Evolutionary conservation across 352 stramenopile genomes (phyloP), one percentile per base, ranked within the genome.

Genomic region (Globisporangium paroecandrum): DNA sequence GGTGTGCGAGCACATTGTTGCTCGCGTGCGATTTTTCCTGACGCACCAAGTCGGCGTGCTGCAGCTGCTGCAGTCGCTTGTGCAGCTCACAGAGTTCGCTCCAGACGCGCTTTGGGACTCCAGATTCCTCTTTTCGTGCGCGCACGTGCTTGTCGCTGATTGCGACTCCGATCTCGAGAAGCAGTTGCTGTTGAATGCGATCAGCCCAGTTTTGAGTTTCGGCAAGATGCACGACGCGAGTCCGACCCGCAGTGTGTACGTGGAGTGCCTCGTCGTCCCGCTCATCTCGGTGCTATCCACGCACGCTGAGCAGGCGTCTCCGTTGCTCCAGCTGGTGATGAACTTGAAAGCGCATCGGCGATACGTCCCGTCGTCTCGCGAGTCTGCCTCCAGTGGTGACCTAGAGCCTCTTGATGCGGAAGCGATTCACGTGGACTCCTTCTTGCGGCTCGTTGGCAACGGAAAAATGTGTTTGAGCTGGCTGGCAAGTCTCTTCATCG

Each of bases 231-330:
- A 65, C 4, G 25, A 54, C 62, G 38, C 27, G 20, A 20, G 9
- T 41, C n/a, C 53, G 3, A 43, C 15, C 4, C 79, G 82, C 3
- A 38, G 5, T 25, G 76, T 90, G 1, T 89, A 89, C 58, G 74
- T 89, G 5, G 85, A 92, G 60, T 77, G 72, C 22, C 71, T 94
- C 0, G 29, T 91, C 49, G 46, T 90, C 7, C 82, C 85, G 20
- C 64, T 94, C 9, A 69, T 89, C 7, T 77, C 73, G 4, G 70
- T 88, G 60, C 49, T 90, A 51, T 57, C 77, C 2, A 70, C 68
- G 4, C 76, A 85, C 66, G 38, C 64, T 4, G 57, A 46, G 0
- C 41, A 74, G 6, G 78, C 76, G 18, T 68, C 75, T 6, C 57
- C 73, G 3, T 49, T 91, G 29, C 72, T 90, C 25, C 71, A 89